Evolutionary conservation across 108 stramenopile species (phyloP).

Genomic region (Skeletonema marinoi): DNA sequence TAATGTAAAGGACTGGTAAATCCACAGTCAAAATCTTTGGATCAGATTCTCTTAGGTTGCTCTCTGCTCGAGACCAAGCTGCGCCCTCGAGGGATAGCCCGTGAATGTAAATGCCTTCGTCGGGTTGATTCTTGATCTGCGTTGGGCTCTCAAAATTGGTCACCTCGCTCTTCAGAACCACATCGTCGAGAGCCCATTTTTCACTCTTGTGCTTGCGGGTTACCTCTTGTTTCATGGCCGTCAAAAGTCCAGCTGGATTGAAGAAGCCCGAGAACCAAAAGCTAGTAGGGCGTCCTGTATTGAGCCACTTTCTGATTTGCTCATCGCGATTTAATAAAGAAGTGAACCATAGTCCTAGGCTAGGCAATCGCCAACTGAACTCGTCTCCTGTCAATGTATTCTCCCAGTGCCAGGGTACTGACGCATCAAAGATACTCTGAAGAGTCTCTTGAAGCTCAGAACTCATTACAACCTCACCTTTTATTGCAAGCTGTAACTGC

Average conservation of each 20-base stretch:
- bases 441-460: slow-evolving; percentile 81
- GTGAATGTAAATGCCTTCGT: slow-evolving; percentile 90
- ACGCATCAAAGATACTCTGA: slow-evolving; percentile 77
- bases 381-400: slow-evolving; percentile 90
- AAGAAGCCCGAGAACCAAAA: slow-evolving; percentile 92
- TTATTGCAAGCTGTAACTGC: slow-evolving; percentile 87
- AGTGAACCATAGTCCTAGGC: slow-evolving; percentile 88
- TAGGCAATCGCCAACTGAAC: slow-evolving; percentile 87
- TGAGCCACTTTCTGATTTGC: slow-evolving; percentile 83
- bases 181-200: slow-evolving; percentile 91
- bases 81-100: slow-evolving; percentile 88
- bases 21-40: slow-evolving; percentile 80
- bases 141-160: slow-evolving; percentile 66
- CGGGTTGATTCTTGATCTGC: slow-evolving; percentile 60
- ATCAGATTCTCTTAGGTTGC: slow-evolving; percentile 67
- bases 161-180: slow-evolving; percentile 86
- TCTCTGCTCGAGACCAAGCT: slow-evolving; percentile 74
- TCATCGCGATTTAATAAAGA: slow-evolving; percentile 77
- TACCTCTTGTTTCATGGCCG: slow-evolving; percentile 93
- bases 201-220: slow-evolving; percentile 79
- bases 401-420: slow-evolving; percentile 80
- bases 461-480: slow-evolving; percentile 92
- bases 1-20: slow-evolving; percentile 77
- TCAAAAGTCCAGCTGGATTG: slow-evolving; percentile 88
- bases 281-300: slow-evolving; percentile 65